phyloP scores from a whole-genome alignment of 176 grass and related monocot genomes.

The Avena eriantha region DNA sequence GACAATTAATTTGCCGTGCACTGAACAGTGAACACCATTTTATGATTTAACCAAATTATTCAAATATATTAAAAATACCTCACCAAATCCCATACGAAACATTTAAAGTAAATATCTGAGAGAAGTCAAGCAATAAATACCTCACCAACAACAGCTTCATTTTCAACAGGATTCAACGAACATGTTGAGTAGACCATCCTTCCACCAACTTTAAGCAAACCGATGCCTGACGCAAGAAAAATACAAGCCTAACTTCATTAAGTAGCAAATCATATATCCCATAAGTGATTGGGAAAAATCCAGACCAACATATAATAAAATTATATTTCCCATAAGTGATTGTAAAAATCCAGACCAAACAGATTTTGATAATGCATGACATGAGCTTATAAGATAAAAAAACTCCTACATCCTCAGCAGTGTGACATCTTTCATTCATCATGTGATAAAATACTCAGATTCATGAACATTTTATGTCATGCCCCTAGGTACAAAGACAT shows the following conservation, averaged over 20 bases:
- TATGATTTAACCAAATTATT: conserved; percentile 27
- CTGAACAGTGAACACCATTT: conserved; percentile 30
- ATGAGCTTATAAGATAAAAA: conserved; percentile 27
- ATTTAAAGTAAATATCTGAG: conserved; percentile 7
- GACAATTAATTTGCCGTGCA: neutral
- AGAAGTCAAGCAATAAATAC: conserved; percentile 50
- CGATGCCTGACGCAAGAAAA: conserved; percentile 63
- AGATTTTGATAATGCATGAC: conserved; percentile 17
- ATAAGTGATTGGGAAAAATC: conserved; percentile 27
- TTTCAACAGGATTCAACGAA: conserved; percentile 98
- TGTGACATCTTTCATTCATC: conserved; percentile 3
- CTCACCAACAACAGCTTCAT: conserved; percentile 95
- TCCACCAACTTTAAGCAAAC: conserved; percentile 85
- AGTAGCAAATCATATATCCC: conserved; percentile 14
- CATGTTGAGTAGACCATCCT: conserved; percentile 99
- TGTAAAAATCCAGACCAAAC: conserved; percentile 1
- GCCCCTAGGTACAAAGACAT: neutral
- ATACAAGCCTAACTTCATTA: conserved; percentile 3
- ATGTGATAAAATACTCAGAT: conserved; percentile 23
- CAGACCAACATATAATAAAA: neutral
- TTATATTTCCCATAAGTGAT: conserved; percentile 25
- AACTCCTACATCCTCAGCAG: conserved; percentile 1
- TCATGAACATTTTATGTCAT: conserved; percentile 30
- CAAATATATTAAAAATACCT: conserved; percentile 14
- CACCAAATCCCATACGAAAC: conserved; percentile 12